These are phyloP conservation scores for Sugiyamaella marilandica DNA, from an alignment of 805 yeast genomes.

Conservation along the genomic window DNA sequence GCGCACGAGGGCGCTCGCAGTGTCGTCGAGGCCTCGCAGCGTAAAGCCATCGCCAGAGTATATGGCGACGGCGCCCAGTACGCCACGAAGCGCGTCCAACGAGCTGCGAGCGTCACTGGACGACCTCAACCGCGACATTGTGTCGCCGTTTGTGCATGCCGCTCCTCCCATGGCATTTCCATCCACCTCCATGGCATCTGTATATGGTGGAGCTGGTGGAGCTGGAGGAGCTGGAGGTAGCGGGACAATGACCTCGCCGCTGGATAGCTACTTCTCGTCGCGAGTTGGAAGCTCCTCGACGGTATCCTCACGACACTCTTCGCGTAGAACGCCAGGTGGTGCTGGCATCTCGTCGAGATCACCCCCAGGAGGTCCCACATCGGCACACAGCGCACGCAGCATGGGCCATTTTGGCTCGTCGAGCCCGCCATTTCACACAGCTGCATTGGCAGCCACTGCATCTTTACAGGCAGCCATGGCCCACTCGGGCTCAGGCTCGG, in stretches of 20 bases:
- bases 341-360: background rate
- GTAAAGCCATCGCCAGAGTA: background rate
- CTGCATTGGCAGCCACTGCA: background rate
- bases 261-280: slow-evolving; percentile 7
- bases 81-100: background rate
- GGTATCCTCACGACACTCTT: background rate
- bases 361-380: background rate
- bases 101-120: slow-evolving; percentile 11
- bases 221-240: background rate
- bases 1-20: slow-evolving; percentile 23
- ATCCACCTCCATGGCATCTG: background rate
- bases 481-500: background rate
- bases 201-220: background rate
- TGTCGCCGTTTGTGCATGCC: slow-evolving; percentile 21
- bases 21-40: background rate
- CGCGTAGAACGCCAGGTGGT: background rate
- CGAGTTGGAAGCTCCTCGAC: background rate
- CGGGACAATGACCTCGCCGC: background rate
- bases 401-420: background rate
- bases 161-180: background rate
- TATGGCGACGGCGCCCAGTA: background rate
- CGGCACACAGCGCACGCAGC: background rate
- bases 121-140: slow-evolving; percentile 15
- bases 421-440: background rate
- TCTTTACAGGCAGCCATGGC: slow-evolving; percentile 1